Percentiles rank a stretch among this genome's conserved stretches.
Conservation (phyloP, 129 eudicot species). For the Escallonia rubra region DNA sequence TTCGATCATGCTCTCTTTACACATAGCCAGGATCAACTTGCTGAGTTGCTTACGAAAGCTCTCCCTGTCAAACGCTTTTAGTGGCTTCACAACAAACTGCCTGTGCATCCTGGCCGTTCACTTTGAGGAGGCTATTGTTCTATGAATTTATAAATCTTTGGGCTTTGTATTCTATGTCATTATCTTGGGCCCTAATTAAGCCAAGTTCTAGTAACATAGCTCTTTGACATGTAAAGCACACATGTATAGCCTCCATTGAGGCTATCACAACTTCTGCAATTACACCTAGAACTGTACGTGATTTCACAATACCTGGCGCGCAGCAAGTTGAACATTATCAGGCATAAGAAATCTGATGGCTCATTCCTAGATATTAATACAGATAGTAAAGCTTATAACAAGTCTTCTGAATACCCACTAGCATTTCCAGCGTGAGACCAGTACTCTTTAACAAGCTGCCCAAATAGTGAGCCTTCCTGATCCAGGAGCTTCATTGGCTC, state of each 20-base stretch:
- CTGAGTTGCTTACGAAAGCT: no score
- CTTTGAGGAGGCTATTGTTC: no score
- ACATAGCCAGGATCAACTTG: no score
- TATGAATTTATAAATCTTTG: no score
- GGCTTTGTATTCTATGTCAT: no score
- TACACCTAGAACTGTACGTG: background rate
- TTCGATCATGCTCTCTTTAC: no score
- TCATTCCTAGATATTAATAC: background rate
- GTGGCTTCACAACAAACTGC: no score
- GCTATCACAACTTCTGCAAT: background rate
- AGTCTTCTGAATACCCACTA: background rate
- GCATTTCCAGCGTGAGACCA: conserved; percentile 40
- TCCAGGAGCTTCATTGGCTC: conserved; percentile 73
- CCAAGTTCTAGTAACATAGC: no score
- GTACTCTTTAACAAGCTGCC: conserved; percentile 73
- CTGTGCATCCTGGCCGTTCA: no score
- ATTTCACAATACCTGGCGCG: background rate
- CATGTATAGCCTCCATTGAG: background rate
- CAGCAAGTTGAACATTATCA: background rate
- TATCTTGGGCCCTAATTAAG: no score
- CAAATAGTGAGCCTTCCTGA: conserved; percentile 67
- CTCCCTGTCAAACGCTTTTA: no score
- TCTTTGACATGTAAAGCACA: no score
- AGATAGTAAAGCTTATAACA: background rate
- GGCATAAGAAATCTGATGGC: background rate